Conservation (phyloP, 768 basidiomycete species). For the Hysterangium stoloniferum region DNA sequence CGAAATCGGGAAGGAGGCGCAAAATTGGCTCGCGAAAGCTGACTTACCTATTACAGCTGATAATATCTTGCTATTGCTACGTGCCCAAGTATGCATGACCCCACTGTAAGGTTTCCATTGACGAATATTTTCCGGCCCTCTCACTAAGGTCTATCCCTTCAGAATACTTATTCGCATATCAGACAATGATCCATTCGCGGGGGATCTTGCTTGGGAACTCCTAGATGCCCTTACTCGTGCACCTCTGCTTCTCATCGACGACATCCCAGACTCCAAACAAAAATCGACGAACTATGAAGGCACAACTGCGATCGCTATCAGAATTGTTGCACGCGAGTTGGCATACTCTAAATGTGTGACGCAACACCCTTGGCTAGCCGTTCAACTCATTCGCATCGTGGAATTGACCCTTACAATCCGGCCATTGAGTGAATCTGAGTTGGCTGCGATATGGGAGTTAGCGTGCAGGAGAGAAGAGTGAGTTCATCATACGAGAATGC, state of each 20-base stretch:
- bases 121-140: no score
- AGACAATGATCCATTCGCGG: not conserved
- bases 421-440: not conserved
- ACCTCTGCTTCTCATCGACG: not conserved
- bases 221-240: not conserved
- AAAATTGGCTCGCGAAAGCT: not conserved
- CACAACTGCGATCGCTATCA: not conserved
- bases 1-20: not conserved
- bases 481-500: not conserved
- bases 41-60: not conserved
- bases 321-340: constrained; percentile 1
- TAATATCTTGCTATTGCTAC: not conserved
- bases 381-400: constrained; percentile 1
- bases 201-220: not conserved
- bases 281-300: no score
- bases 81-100: not conserved
- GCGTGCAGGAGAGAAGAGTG: constrained; percentile 2
- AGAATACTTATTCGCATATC: constrained; percentile 1
- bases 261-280: no score
- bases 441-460: not conserved
- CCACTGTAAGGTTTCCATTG: constrained; percentile 4
- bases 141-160: no score
- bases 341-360: not conserved
- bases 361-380: constrained; percentile 5
- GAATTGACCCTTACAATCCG: constrained; percentile 3